phyloP scores from a whole-genome alignment of 1,139 yeast species.

The Yarrowia galli region DNA sequence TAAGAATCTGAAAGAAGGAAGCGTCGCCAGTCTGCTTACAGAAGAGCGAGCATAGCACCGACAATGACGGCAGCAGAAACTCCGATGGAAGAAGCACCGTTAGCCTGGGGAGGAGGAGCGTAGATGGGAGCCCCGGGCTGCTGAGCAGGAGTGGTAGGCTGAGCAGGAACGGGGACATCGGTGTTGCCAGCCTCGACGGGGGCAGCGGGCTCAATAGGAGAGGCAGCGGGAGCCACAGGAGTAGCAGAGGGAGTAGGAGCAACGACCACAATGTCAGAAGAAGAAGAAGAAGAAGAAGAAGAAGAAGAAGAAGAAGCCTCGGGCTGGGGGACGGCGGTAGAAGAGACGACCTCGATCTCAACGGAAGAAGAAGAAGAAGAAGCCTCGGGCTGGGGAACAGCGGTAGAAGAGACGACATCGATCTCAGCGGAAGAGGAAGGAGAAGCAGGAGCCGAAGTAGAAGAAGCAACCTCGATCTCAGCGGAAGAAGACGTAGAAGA shows the following conservation, averaged over 20 bases:
- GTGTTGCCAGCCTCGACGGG: too few relatives aligned
- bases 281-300: not conserved
- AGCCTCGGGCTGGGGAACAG: too few relatives aligned
- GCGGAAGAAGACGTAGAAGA: not conserved
- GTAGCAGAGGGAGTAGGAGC: not conserved
- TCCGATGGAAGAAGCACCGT: not conserved
- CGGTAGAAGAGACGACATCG: too few relatives aligned
- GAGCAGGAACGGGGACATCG: too few relatives aligned
- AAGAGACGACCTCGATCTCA: too few relatives aligned
- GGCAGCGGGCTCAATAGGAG: not conserved
- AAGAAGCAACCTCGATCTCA: not conserved
- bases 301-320: not conserved
- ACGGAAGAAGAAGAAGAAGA: too few relatives aligned
- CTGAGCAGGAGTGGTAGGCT: not conserved
- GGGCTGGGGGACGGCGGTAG: not conserved
- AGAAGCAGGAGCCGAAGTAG: too few relatives aligned
- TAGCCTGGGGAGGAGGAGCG: conserved; percentile 1
- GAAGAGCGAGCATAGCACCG: conserved; percentile 8
- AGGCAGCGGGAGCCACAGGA: not conserved
- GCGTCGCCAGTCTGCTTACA: not conserved
- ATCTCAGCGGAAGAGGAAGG: too few relatives aligned
- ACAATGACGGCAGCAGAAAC: conserved; percentile 10
- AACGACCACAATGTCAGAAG: too few relatives aligned
- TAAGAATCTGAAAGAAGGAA: not conserved
- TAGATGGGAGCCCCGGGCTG: not conserved